Conservation (phyloP, 768 basidiomycete genomes). For the Coprinopsis marcescibilis region DNA sequence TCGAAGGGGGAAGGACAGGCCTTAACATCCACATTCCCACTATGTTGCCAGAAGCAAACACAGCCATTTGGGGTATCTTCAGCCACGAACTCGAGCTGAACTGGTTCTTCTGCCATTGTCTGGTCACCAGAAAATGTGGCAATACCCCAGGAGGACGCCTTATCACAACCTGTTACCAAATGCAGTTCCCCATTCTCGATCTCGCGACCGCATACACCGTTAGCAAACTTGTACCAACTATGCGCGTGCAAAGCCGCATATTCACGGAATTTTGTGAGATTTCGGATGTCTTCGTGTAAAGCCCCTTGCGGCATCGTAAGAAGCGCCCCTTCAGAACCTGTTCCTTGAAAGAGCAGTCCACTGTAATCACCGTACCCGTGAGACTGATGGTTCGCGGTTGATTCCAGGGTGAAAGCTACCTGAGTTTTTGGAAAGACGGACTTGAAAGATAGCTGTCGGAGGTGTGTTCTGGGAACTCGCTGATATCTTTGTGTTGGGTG, state of each 20-base stretch:
- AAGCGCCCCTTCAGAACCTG: constrained; percentile 23
- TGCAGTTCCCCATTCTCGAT: constrained; percentile 25
- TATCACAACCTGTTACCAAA: constrained; percentile 25
- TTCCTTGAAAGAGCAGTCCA: constrained; percentile 14
- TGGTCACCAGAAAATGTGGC: constrained; percentile 13
- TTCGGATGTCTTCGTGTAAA: constrained; percentile 19
- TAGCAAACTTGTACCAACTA: constrained; percentile 26
- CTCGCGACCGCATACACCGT: constrained; percentile 18
- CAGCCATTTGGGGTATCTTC: neutral
- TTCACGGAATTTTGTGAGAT: constrained; percentile 19
- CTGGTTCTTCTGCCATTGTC: neutral
- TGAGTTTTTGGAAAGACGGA: constrained; percentile 5
- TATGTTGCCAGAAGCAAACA: constrained; percentile 3
- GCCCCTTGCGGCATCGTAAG: constrained; percentile 30
- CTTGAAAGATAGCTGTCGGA: constrained; percentile 14
- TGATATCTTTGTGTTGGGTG: constrained; percentile 11
- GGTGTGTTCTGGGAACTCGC: constrained; percentile 10
- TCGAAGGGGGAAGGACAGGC: neutral
- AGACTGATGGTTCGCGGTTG: neutral
- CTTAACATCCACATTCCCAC: constrained; percentile 4
- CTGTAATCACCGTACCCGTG: constrained; percentile 2
- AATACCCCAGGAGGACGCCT: constrained; percentile 23
- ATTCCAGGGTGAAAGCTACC: constrained; percentile 6
- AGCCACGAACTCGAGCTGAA: neutral
- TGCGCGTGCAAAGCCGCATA: constrained; percentile 21